Conservation (phyloP, 176 grass and related monocot genomes). For the Metroxylon sagu region DNA sequence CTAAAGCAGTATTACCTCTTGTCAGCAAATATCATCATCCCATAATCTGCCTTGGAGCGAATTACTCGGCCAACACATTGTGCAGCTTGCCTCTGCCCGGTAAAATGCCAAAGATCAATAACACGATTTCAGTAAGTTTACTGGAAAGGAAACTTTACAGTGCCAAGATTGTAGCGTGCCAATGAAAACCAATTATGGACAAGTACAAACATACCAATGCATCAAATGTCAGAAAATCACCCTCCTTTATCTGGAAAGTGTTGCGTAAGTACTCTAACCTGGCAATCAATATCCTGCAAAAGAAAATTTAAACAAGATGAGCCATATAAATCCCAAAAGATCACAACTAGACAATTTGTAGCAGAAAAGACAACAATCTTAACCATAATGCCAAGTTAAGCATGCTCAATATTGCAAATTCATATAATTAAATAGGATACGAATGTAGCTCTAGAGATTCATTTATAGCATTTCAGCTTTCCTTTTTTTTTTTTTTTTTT, state of each 20-base stretch:
- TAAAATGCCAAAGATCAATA: not conserved
- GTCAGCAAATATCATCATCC: conserved; percentile 99
- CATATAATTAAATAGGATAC: too few relatives aligned
- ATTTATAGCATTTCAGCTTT: too few relatives aligned
- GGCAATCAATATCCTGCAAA: conserved; percentile 80
- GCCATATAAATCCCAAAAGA: too few relatives aligned
- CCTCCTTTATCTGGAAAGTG: conserved; percentile 97
- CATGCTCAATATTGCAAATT: too few relatives aligned
- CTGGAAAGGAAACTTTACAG: too few relatives aligned
- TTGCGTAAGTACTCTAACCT: conserved; percentile 97
- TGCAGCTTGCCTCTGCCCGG: conserved; percentile 79
- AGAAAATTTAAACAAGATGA: not conserved
- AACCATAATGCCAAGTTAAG: too few relatives aligned
- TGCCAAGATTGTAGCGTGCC: not conserved
- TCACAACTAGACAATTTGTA: too few relatives aligned
- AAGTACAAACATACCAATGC: conserved; percentile 51
- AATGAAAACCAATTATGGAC: not conserved
- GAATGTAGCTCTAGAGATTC: too few relatives aligned
- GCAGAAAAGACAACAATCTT: too few relatives aligned
- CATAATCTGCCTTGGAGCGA: conserved; percentile 94
- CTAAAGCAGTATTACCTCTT: conserved; percentile 49
- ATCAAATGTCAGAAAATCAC: conserved; percentile 93
- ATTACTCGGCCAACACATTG: conserved; percentile 97
- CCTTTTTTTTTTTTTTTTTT: too few relatives aligned
- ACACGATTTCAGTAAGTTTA: not conserved